phyloP scores from a whole-genome alignment of 192 early-diverging fungal genomes.

The Coemansia furcata region DNA sequence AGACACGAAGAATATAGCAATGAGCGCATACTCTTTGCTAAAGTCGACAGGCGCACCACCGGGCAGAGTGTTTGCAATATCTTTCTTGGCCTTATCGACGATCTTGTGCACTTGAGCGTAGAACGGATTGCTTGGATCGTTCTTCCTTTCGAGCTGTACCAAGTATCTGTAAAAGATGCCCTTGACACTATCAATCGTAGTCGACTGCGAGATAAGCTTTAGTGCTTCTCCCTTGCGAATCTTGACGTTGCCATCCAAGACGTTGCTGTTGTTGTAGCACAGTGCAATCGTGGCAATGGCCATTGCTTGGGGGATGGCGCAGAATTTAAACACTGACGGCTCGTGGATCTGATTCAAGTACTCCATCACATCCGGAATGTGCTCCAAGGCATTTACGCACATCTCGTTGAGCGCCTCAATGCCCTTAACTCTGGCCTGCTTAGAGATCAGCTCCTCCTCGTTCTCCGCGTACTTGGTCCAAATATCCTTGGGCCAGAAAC shows the following conservation, averaged over 20 bases:
- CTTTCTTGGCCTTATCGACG: slow-evolving; percentile 51
- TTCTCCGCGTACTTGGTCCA: slow-evolving; percentile 81
- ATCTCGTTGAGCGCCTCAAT: slow-evolving; percentile 85
- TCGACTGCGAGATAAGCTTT: slow-evolving; percentile 62
- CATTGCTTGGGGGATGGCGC: slow-evolving; percentile 99
- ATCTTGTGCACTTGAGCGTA: slow-evolving; percentile 61
- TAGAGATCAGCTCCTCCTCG: slow-evolving; percentile 69
- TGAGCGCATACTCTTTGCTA: slow-evolving; percentile 39
- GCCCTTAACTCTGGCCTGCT: slow-evolving; percentile 66
- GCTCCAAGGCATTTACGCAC: slow-evolving; percentile 79
- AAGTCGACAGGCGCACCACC: slow-evolving; percentile 46
- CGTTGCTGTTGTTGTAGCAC: slow-evolving; percentile 80
- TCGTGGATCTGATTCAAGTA: slow-evolving; percentile 80
- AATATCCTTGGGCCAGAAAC: slow-evolving; percentile 96
- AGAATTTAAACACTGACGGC: slow-evolving; percentile 85
- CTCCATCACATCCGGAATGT: slow-evolving; percentile 82
- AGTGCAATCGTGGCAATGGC: slow-evolving; percentile 88
- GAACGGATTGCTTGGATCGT: slow-evolving; percentile 60
- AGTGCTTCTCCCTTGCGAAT: slow-evolving; percentile 88
- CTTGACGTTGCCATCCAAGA: slow-evolving; percentile 84
- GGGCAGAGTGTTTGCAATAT: slow-evolving; percentile 40
- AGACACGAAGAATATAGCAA: slow-evolving; percentile 30
- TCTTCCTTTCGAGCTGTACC: slow-evolving; percentile 61
- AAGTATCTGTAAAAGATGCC: slow-evolving; percentile 66
- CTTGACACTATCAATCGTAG: slow-evolving; percentile 58